A percentile compares a stretch with the other conserved stretches of the same genome.
phyloP scores from a whole-genome alignment of 805 yeast genomes.

The Schwanniomyces vanrijiae region DNA sequence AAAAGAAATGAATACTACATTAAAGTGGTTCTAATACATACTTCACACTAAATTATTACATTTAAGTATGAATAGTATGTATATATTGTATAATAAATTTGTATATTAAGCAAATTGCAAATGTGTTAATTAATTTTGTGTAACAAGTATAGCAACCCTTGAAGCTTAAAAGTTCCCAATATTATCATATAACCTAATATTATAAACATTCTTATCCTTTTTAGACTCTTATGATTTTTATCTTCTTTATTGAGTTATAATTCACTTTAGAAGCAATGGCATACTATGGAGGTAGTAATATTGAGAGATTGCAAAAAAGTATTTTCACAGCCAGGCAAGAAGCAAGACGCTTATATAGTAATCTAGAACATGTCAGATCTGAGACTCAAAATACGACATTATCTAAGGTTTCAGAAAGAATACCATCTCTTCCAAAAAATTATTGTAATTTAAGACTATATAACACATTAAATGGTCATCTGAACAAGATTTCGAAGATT shows the following conservation, averaged over 20 bases:
- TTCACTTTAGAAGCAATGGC: neutral
- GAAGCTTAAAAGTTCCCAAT: neutral
- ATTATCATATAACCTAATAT: neutral
- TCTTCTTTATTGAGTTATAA: neutral
- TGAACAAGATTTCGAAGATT: conserved; percentile 67
- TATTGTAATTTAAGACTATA: conserved; percentile 29
- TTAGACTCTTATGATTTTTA: no score
- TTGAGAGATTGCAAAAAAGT: conserved; percentile 6
- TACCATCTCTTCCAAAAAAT: conserved; percentile 31
- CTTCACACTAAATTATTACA: neutral
- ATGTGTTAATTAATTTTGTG: conserved; percentile 9
- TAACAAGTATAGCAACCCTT: conserved; percentile 1
- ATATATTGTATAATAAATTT: neutral
- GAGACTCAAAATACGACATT: conserved; percentile 48
- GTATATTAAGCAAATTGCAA: neutral
- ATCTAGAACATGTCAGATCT: conserved; percentile 44
- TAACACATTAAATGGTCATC: conserved; percentile 59
- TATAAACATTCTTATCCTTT: neutral
- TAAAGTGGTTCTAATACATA: neutral
- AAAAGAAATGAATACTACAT: conserved; percentile 3
- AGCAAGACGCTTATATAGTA: conserved; percentile 48
- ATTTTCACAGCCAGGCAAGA: conserved; percentile 40
- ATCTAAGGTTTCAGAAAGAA: conserved; percentile 32
- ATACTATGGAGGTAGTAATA: neutral
- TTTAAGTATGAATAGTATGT: neutral